Evolutionary conservation across 2,329 filamentous ascomycete species (phyloP).

Genomic region (Penicillium sp.): DNA sequence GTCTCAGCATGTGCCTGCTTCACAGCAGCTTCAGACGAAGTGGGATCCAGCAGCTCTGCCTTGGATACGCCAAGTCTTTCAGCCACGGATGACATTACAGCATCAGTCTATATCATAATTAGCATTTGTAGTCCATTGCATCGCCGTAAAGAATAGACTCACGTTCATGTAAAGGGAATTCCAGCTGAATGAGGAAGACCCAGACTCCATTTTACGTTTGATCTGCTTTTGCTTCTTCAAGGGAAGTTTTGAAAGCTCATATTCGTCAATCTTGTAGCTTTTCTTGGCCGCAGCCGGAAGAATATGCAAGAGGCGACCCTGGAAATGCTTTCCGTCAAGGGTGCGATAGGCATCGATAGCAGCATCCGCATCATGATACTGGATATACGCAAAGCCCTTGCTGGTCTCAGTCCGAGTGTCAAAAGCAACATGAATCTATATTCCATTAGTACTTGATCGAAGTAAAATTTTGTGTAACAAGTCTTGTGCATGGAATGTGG

Average conservation of each 20-base stretch:
- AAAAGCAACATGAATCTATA: slow-evolving; percentile 81
- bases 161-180: slow-evolving; percentile 99
- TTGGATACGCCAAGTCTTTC: slow-evolving; percentile 86
- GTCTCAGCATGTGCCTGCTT: slow-evolving; percentile 98
- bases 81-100: slow-evolving; percentile 87
- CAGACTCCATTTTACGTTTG: slow-evolving; percentile 77
- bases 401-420: slow-evolving; percentile 68
- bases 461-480: slow-evolving; percentile 25
- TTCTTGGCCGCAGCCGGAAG: slow-evolving; percentile 81
- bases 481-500: slow-evolving; percentile 11
- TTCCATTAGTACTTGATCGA: slow-evolving; percentile 43
- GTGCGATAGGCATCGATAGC: slow-evolving; percentile 78
- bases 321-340: slow-evolving; percentile 83
- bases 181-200: slow-evolving; percentile 86
- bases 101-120: slow-evolving; percentile 59
- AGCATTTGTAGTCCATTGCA: slow-evolving; percentile 9
- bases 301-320: slow-evolving; percentile 88
- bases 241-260: slow-evolving; percentile 83
- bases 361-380: slow-evolving; percentile 69
- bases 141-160: slow-evolving; percentile 26
- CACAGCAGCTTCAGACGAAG: slow-evolving; percentile 87
- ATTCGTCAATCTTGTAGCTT: slow-evolving; percentile 81
- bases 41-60: slow-evolving; percentile 90
- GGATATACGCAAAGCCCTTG: slow-evolving; percentile 89
- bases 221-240: slow-evolving; percentile 93